Percentiles rank a stretch among this genome's conserved stretches.
Conservation (phyloP, 257 asterid genomes). For the Leonotis leonurus region DNA sequence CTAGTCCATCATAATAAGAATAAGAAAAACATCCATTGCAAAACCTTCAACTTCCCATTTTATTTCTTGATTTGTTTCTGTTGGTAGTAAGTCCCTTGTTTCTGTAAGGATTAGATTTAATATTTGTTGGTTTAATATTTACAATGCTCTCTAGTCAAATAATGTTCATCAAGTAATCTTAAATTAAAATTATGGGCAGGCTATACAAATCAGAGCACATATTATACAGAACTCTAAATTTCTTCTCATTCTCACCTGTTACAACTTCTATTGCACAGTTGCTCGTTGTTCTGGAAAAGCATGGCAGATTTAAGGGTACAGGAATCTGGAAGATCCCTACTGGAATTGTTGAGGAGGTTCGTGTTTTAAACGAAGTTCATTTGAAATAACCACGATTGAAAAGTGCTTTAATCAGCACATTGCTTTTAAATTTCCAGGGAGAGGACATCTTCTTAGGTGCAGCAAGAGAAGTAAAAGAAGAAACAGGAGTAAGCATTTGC, state of each 20-base stretch:
- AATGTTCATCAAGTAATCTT: too few species aligned
- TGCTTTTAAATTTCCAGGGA: constrained; percentile 42
- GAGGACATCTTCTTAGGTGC: constrained; percentile 62
- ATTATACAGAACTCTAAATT: too few species aligned
- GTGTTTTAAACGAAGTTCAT: not conserved
- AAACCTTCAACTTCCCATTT: not conserved
- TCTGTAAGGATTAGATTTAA: not conserved
- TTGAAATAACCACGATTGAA: not conserved
- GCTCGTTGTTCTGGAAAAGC: constrained; percentile 72
- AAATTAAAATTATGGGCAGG: too few species aligned
- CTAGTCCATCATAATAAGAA: not conserved
- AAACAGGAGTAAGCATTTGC: constrained; percentile 61
- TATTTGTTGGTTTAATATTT: not conserved
- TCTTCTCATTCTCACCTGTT: too few species aligned
- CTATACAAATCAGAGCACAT: too few species aligned
- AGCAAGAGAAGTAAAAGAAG: constrained; percentile 72
- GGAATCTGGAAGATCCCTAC: constrained; percentile 83
- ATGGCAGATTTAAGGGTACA: constrained; percentile 41
- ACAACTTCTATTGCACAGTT: constrained; percentile 31
- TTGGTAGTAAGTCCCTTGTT: not conserved
- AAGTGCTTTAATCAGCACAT: not conserved
- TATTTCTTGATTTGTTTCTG: too few species aligned
- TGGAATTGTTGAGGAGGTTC: constrained; percentile 67
- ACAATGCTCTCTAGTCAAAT: not conserved
- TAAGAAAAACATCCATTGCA: not conserved